phyloP scores from a whole-genome alignment of 768 basidiomycete species.

The Boletus bicolor region DNA sequence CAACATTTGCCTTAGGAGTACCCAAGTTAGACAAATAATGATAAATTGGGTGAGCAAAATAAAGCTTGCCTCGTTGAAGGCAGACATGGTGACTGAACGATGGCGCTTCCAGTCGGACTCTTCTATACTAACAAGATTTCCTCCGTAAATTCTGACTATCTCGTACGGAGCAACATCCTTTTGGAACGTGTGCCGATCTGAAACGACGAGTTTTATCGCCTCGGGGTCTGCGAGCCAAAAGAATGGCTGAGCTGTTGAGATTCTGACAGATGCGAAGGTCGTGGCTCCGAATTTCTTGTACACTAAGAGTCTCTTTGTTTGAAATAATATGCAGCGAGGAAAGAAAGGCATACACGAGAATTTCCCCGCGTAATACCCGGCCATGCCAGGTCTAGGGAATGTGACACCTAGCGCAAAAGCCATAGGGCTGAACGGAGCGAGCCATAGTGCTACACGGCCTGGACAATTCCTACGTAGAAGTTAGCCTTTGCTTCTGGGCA shows the following conservation, averaged over 20 bases:
- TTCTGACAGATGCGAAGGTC: slow-evolving; percentile 34
- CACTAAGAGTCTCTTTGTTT: slow-evolving; percentile 22
- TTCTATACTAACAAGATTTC: slow-evolving; percentile 42
- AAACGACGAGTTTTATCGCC: slow-evolving; percentile 36
- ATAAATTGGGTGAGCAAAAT: background rate
- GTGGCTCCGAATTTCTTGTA: slow-evolving; percentile 41
- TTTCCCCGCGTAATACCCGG: slow-evolving; percentile 33
- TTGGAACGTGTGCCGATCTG: slow-evolving; percentile 35
- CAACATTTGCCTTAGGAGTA: slow-evolving; percentile 38
- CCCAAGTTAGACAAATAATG: background rate
- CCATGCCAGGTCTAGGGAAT: slow-evolving; percentile 36
- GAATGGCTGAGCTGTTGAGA: slow-evolving; percentile 30
- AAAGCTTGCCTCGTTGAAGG: slow-evolving; percentile 45
- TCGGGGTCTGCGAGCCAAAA: slow-evolving; percentile 46
- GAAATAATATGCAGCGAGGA: too few species aligned
- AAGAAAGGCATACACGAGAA: slow-evolving; percentile 34
- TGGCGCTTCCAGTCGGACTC: slow-evolving; percentile 49
- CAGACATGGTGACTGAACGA: slow-evolving; percentile 42
- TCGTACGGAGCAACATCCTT: slow-evolving; percentile 43
- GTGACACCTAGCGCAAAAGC: slow-evolving; percentile 26
- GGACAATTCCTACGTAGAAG: slow-evolving; percentile 15
- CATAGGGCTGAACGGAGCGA: slow-evolving; percentile 34
- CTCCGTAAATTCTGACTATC: slow-evolving; percentile 43
- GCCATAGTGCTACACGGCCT: slow-evolving; percentile 21
- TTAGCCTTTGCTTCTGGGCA: background rate